Evolutionary conservation across 352 stramenopile genomes (phyloP), one percentile per base, ranked within the genome.

Genomic region (Hyaloperonospora brassicae): DNA sequence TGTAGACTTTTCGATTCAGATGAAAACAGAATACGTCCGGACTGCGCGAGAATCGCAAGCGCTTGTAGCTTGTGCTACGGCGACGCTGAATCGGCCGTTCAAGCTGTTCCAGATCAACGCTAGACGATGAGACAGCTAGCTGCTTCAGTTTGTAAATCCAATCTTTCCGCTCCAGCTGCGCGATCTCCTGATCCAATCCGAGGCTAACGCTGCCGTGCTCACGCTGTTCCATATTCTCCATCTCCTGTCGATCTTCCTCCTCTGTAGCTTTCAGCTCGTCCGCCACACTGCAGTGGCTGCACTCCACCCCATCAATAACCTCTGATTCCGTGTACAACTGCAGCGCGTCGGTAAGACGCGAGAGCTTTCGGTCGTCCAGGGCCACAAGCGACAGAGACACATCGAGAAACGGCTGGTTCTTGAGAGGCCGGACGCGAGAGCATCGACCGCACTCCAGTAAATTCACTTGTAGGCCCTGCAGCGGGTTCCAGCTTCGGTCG

Each of bases 1-100:
- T 72, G 62, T 84, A 95, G n/a, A 93, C 69, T 50, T 93, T 92
- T 48, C 83, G 80, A 60, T 89, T 93, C 7, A 95, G 80, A 52
- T 95, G 85, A 49, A 95, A 90, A 57, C 81, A 90, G 25, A 95
- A 86, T 44, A 93, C 79, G 30, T 88, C 75, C 1, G 83, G 85
- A 30, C 76, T 84, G 40, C 83, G 82, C 9, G 79, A 88, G 22
- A 95, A 88, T 58, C 86, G 79, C 27, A 89, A 58, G 0, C 73
- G 73, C 60, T 89, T 92, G 47, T 77, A 62, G 43, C 72, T 86
- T 11, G 80, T 61, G 24, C 66, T 62, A n/a, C 78, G 65, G 30
- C 57, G 73, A 47, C 64, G 72, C 36, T 49, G 63, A 24, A 82
- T 66, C 12, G 58, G 55, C 7, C 61, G 58, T 50, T 74, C 66